Evolutionary conservation across 2,329 filamentous ascomycete species (phyloP).

Genomic region (Stagonosporopsis cucurbitacearum): DNA sequence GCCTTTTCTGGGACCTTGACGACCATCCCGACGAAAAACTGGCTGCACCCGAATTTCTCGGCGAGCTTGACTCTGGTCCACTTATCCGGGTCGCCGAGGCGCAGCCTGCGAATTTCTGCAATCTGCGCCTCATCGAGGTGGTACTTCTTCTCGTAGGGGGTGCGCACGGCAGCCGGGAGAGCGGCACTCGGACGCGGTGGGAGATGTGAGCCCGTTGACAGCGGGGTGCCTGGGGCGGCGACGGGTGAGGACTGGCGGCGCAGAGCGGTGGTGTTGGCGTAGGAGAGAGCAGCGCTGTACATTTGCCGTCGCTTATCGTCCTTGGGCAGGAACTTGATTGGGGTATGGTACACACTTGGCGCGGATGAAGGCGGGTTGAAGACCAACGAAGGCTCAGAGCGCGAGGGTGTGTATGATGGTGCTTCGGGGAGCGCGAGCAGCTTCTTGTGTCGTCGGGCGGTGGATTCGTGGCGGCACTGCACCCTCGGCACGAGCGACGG

Average conservation of each 20-base stretch:
- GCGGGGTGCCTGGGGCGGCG: constrained; percentile 40
- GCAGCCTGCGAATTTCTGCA: constrained; percentile 64
- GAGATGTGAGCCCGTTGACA: constrained; percentile 25
- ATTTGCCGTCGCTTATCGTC: constrained; percentile 62
- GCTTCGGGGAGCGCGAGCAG: constrained; percentile 54
- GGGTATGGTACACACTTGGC: constrained; percentile 69
- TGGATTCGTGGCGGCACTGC: constrained; percentile 52
- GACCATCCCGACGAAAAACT: constrained; percentile 68
- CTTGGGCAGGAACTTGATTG: constrained; percentile 67
- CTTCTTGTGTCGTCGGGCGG: constrained; percentile 56
- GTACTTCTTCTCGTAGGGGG: constrained; percentile 64
- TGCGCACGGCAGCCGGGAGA: constrained; percentile 58
- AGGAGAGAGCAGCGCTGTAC: constrained; percentile 45
- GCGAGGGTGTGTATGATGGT: constrained; percentile 49
- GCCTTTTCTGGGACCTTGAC: constrained; percentile 55
- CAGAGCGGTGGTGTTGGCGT: constrained; percentile 31
- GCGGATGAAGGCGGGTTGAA: constrained; percentile 71
- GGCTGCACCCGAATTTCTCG: constrained; percentile 67
- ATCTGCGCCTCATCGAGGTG: constrained; percentile 65
- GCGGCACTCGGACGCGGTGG: constrained; percentile 36
- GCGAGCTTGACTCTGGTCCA: constrained; percentile 68
- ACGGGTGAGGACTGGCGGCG: constrained; percentile 31
- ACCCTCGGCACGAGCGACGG: constrained; percentile 33
- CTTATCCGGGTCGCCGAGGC: constrained; percentile 60
- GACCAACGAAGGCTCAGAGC: constrained; percentile 48